Conservation (phyloP, 2,329 filamentous ascomycete genomes). For the Aspergillus novoparasiticus region DNA sequence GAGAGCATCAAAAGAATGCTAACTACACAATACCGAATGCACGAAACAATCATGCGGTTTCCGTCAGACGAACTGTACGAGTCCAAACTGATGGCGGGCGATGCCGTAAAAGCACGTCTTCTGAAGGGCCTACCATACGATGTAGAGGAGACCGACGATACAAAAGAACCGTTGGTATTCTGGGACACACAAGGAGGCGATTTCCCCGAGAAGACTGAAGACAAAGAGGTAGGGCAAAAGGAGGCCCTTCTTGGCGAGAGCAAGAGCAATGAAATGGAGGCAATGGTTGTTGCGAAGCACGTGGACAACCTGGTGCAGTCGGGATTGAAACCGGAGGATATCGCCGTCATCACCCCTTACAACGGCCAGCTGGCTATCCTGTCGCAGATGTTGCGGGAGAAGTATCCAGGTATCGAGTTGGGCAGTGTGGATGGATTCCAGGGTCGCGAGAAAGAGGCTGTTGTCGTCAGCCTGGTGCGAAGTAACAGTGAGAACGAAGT, state of each 20-base stretch:
- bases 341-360: conserved; percentile 94
- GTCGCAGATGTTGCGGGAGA: conserved; percentile 74
- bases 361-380: conserved; percentile 88
- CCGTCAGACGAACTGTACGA: conserved; percentile 89
- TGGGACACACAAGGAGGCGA: conserved; percentile 96
- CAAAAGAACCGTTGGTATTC: conserved; percentile 83
- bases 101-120: conserved; percentile 72
- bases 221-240: conserved; percentile 62
- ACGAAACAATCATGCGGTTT: conserved; percentile 92
- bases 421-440: conserved; percentile 97
- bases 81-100: conserved; percentile 76
- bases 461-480: conserved; percentile 89
- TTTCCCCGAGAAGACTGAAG: conserved; percentile 80
- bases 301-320: conserved; percentile 74
- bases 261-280: conserved; percentile 92
- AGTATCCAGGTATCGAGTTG: conserved; percentile 84
- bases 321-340: conserved; percentile 78
- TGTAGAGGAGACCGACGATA: conserved; percentile 81
- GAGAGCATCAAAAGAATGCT: conserved; percentile 87
- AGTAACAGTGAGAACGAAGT: conserved; percentile 87
- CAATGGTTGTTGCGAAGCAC: conserved; percentile 75
- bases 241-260: conserved; percentile 67
- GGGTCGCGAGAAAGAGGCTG: conserved; percentile 93
- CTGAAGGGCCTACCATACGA: conserved; percentile 77
- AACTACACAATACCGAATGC: conserved; percentile 97